Base-by-base conservation (phyloP, 306 rosid species). In the Oemleria cerasiformis region DNA sequence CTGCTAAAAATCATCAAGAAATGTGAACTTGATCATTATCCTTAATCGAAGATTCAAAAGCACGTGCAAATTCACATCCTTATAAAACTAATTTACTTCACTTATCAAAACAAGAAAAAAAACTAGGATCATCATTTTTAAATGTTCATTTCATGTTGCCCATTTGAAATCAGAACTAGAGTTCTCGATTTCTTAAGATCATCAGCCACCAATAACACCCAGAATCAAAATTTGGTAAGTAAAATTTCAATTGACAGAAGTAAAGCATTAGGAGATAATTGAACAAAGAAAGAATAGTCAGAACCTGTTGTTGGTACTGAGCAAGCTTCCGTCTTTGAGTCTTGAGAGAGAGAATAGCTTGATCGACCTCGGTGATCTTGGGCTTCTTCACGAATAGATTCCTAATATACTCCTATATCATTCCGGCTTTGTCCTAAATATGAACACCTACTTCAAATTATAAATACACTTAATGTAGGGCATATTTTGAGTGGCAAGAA, bases 291-390 rank as follows among this genome's bases (percentile, higher is more conserved):
- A 11, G 42, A 30, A 19, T 11, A 11, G 50, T 38, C 14, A 8
- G 0, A 44, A 92, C 98, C 97, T 91, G 89, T 73, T 91, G 97
- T 66, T 94, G 97, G 73, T 94, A 94, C 77, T 87, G 97, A 49
- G 85, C 98, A 62, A 94, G 97, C 70, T 87, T 94, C 79, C 98
- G 94, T 71, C 97, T 82, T 81, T 94, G 98, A 64, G 98, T 94
- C 83, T 94, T 91, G 79, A 94, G 97, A 19, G 96, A 73, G 53
- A 94, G 97, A 74, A 94, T 94, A 41, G 98, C 98, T 79, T 87
- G 90, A 87, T 94, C 98, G 0, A 94, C 97, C 1, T 94, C 98
- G 0, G 98, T 94, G 70, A 94, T 84, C 85, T 94, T 91, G 11
- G 98, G 98, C 77, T 87, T 94, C 90, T 94, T 94, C 45, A 88